Base-by-base conservation (phyloP, 1,139 yeast genomes). In the Blastobotrys serpentis region DNA sequence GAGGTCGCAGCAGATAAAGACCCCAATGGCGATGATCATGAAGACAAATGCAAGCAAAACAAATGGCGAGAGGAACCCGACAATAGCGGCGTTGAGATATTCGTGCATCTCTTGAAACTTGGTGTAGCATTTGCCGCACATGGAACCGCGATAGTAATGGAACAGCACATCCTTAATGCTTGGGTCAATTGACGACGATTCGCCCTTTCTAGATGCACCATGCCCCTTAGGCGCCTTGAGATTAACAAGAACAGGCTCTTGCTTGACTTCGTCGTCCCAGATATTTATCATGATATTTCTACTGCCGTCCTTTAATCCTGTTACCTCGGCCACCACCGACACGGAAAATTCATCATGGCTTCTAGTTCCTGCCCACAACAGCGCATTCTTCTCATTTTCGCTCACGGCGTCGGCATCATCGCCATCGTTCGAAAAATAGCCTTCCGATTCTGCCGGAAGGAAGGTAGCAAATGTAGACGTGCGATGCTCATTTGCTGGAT, bases 1-100 rank as follows among this genome's bases (percentile, higher is more conserved):
- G 32, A 44, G 34, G 30, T 43, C 47, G 39, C 50, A 44, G 17
- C 55, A 51, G 3, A 45, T 43, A 45, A 55, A 59, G 21, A 59
- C 60, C n/a, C 51, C 52, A 7, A 55, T 43, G 16, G 58, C 61
- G 36, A 54, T 53, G 19, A 46, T 39, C 18, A 49, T 46, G 19
- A 58, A 49, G 16, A 52, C 39, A 6, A 52, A 32, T 2, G 60
- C 61, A 10, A 59, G 51, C 11, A 58, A 44, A 7, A 55, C 53
- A 44, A 59, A 55, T 18, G 62, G 62, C 6, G 60, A 56, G 38
- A 59, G 43, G 40, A 58, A 51, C 29, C 61, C 54, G n/a, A 59
- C 52, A 13, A 58, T 14, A 23, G 52, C 52, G 8, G 61, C 54
- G 13, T 46, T 49, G 16, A 55, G 10, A 34, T 50, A 52, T 39